phyloP scores from a whole-genome alignment of 345 rosid genomes.

The Corchorus capsularis region DNA sequence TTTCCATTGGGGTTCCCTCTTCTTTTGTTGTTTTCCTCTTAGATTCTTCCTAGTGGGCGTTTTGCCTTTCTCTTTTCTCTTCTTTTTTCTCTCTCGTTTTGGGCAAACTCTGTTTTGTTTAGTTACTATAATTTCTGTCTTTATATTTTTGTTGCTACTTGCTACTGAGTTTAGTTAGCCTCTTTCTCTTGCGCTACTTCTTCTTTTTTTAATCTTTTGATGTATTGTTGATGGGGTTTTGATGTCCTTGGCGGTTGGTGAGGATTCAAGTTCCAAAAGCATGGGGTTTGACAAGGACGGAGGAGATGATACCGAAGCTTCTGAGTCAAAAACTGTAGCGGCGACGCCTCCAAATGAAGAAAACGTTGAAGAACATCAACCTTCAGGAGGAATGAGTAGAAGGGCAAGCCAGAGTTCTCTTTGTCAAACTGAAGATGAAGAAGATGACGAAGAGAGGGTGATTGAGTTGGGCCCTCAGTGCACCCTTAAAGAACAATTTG shows the following conservation, averaged over 20 bases:
- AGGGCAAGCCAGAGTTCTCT: slow-evolving; percentile 17
- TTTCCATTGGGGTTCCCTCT: slow-evolving; percentile 1
- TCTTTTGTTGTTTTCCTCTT: slow-evolving; percentile 17
- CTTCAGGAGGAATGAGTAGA: not conserved
- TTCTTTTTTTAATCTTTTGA: not conserved
- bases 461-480: slow-evolving; percentile 66
- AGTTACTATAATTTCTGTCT: not conserved
- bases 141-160: not conserved
- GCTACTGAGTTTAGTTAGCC: not conserved
- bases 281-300: slow-evolving; percentile 44
- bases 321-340: slow-evolving; percentile 22
- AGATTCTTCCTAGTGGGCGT: not conserved
- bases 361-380: slow-evolving; percentile 17
- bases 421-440: slow-evolving; percentile 16
- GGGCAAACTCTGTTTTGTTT: not conserved
- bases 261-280: slow-evolving; percentile 16
- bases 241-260: slow-evolving; percentile 26
- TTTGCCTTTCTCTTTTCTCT: slow-evolving; percentile 14
- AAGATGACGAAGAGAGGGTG: slow-evolving; percentile 37
- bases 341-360: slow-evolving; percentile 43
- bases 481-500: slow-evolving; percentile 64
- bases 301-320: slow-evolving; percentile 12
- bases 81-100: slow-evolving; percentile 2
- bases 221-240: slow-evolving; percentile 17
- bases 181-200: slow-evolving; percentile 9